phyloP scores from a whole-genome alignment of 805 yeast species.

The Hemisphaericaspora nanyangensis region DNA sequence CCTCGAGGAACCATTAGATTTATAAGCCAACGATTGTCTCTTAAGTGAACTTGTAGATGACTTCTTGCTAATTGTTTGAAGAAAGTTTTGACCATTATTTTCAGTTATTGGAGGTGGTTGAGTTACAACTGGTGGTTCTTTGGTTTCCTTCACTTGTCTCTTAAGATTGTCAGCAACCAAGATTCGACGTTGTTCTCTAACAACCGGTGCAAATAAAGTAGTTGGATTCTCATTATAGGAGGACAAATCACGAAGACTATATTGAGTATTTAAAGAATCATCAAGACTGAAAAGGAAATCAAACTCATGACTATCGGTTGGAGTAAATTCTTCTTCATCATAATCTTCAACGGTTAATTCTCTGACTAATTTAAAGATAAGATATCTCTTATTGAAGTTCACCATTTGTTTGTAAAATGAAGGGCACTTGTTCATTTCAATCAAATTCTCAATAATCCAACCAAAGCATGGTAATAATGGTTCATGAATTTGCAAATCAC shows the following conservation, averaged over 20 bases:
- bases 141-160: conserved; percentile 15
- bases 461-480: conserved; percentile 83
- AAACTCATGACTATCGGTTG: conserved; percentile 37
- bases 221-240: conserved; percentile 14
- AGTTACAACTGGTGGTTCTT: not conserved
- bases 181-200: conserved; percentile 31
- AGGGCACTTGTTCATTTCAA: conserved; percentile 64
- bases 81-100: not conserved
- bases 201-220: conserved; percentile 25
- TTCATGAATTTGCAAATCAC: conserved; percentile 32
- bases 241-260: conserved; percentile 33
- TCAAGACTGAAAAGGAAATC: conserved; percentile 50
- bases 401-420: conserved; percentile 65
- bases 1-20: conserved; percentile 23
- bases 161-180: conserved; percentile 30
- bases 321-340: conserved; percentile 16
- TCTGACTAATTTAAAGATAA: conserved; percentile 35
- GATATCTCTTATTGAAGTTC: conserved; percentile 73
- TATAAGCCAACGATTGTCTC: conserved; percentile 39
- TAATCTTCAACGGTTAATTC: conserved; percentile 37
- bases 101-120: not conserved
- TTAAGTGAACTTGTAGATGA: conserved; percentile 25
- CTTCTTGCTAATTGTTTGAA: conserved; percentile 18
- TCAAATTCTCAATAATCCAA: conserved; percentile 78
- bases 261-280: conserved; percentile 38